These are phyloP conservation scores for Chiua sp. DNA, from an alignment of 1,284 basidiomycete genomes.

Conservation along the genomic window DNA sequence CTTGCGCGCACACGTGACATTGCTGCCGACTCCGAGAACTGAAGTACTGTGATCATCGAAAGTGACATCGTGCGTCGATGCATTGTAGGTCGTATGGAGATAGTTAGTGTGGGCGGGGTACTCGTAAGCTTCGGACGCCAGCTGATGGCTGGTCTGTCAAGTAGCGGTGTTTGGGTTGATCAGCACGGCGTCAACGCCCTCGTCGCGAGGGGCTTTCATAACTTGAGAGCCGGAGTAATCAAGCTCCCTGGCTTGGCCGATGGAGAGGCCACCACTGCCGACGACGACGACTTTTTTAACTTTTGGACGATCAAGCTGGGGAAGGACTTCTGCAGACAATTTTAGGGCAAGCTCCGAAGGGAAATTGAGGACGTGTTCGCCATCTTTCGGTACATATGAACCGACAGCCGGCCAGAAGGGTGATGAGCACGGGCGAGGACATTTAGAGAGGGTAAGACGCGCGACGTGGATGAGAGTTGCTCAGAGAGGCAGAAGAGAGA, in stretches of 20 bases:
- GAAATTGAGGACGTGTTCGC: slow-evolving; percentile 86
- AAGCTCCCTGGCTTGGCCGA: slow-evolving; percentile 99
- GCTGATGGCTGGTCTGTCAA: slow-evolving; percentile 96
- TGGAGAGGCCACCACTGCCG: slow-evolving; percentile 95
- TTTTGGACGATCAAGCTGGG: slow-evolving; percentile 84
- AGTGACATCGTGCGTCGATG: slow-evolving; percentile 93
- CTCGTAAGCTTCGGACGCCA: slow-evolving; percentile 97
- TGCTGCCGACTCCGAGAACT: slow-evolving; percentile 99
- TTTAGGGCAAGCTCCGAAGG: slow-evolving; percentile 91
- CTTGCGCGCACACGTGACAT: slow-evolving; percentile 94
- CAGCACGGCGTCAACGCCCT: slow-evolving; percentile 94
- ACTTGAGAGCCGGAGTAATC: slow-evolving; percentile 99
- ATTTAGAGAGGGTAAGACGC: slow-evolving; percentile 15
- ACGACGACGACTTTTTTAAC: slow-evolving; percentile 98
- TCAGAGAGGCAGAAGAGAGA: slow-evolving; percentile 73
- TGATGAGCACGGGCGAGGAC: slow-evolving; percentile 20
- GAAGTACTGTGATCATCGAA: slow-evolving; percentile 98
- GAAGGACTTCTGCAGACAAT: slow-evolving; percentile 91
- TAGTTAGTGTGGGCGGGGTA: slow-evolving; percentile 99
- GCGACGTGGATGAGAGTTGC: no score
- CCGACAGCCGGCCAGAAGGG: slow-evolving; percentile 64
- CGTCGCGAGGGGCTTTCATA: slow-evolving; percentile 96
- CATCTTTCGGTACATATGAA: slow-evolving; percentile 69
- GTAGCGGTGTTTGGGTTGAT: slow-evolving; percentile 99
- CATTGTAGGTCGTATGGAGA: slow-evolving; percentile 99